phyloP scores from a whole-genome alignment of 208 protist species.

The Leishmania tarentolae region DNA sequence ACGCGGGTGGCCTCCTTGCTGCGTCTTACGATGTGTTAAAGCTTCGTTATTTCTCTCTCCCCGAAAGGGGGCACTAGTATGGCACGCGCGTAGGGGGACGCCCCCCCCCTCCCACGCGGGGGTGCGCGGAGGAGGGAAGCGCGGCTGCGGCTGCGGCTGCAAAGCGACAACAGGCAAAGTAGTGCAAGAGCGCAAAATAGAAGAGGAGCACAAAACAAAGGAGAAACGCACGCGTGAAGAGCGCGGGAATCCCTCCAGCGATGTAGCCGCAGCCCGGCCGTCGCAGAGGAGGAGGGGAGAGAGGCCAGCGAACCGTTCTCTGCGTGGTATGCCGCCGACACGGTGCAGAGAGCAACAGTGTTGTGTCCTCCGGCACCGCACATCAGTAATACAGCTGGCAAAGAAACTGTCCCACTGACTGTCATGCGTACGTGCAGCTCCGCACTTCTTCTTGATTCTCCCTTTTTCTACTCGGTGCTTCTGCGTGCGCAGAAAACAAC shows the following conservation, averaged over 20 bases:
- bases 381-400: not conserved
- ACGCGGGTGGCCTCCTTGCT: not conserved
- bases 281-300: not conserved
- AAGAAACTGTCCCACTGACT: not conserved
- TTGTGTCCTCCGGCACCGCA: not conserved
- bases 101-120: no score
- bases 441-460: not conserved
- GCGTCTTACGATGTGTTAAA: slow-evolving; percentile 23
- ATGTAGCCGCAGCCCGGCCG: not conserved
- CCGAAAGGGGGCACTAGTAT: not conserved
- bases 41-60: slow-evolving; percentile 10
- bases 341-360: not conserved
- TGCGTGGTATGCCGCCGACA: not conserved
- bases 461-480: not conserved
- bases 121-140: not conserved
- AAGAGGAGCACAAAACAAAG: not conserved
- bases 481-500: not conserved
- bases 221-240: not conserved
- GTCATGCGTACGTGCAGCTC: not conserved
- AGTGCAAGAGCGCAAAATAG: not conserved
- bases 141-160: not conserved
- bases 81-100: not conserved
- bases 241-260: not conserved
- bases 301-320: not conserved
- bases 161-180: not conserved